Percentiles rank a stretch among this genome's conserved stretches.
These are phyloP conservation scores for Helichrysum umbraculigerum DNA, from an alignment of 129 eudicot species.

Conservation along the genomic window DNA sequence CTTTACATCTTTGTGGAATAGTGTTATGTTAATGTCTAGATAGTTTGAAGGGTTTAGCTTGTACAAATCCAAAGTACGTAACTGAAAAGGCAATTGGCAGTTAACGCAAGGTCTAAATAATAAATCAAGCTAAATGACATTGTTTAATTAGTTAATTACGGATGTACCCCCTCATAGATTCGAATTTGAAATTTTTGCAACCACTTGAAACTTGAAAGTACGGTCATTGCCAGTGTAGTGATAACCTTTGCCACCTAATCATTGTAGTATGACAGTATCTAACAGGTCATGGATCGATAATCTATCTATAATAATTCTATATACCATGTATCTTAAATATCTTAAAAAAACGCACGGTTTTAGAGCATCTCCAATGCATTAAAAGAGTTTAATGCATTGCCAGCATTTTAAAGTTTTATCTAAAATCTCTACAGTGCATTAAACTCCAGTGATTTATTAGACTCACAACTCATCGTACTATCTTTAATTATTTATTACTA, in stretches of 20 bases:
- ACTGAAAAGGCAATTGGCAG: not conserved
- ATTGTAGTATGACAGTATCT: not conserved
- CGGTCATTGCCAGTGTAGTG: not conserved
- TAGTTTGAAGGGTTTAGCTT: not conserved
- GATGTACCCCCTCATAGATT: not conserved
- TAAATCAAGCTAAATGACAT: not conserved
- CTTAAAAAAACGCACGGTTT: not conserved
- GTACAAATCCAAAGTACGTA: not conserved
- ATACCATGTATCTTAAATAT: too few species aligned
- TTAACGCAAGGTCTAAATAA: not conserved
- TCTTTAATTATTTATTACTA: too few species aligned
- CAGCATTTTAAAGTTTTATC: too few species aligned
- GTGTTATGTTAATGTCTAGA: not conserved
- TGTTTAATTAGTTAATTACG: not conserved
- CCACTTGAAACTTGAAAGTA: not conserved
- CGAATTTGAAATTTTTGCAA: not conserved
- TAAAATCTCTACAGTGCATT: too few species aligned
- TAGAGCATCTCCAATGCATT: too few species aligned
- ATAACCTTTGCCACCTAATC: not conserved
- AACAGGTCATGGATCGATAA: not conserved
- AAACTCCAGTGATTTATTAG: too few species aligned
- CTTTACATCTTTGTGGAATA: not conserved
- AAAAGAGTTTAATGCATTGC: too few species aligned
- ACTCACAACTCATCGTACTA: too few species aligned
- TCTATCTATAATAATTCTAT: too few species aligned